Evolutionary conservation across 768 basidiomycete species (phyloP).

Genomic region (Tephrocybe sp.): DNA sequence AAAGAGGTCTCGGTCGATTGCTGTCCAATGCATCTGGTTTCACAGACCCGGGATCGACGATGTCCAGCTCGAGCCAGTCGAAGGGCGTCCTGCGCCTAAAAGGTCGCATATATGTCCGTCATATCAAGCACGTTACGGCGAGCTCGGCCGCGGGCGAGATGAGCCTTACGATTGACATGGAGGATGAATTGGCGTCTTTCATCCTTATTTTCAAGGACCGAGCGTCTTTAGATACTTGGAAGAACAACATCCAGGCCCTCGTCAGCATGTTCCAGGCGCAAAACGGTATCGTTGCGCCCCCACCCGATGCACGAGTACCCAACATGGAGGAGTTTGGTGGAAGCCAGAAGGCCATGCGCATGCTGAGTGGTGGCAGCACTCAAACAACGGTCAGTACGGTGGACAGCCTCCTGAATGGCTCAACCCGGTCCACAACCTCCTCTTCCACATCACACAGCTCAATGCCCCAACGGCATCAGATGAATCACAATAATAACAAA

Average conservation of each 20-base stretch:
- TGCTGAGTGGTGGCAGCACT: conserved; percentile 73
- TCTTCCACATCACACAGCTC: conserved; percentile 75
- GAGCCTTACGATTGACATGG: conserved; percentile 97
- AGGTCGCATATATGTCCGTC: conserved; percentile 93
- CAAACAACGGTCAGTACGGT: conserved; percentile 62
- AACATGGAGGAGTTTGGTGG: conserved; percentile 80
- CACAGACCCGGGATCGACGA: conserved; percentile 49
- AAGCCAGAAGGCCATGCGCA: conserved; percentile 72
- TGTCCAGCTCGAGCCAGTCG: conserved; percentile 35
- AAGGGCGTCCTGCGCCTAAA: conserved; percentile 87
- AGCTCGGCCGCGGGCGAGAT: conserved; percentile 78
- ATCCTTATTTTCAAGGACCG: conserved; percentile 95
- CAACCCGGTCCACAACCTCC: conserved; percentile 67
- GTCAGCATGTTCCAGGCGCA: conserved; percentile 70
- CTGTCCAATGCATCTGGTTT: conserved; percentile 63
- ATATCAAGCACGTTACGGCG: conserved; percentile 88
- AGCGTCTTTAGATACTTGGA: conserved; percentile 88
- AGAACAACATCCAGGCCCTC: conserved; percentile 74
- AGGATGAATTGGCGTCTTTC: conserved; percentile 94
- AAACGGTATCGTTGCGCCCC: conserved; percentile 34
- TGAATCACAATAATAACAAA: conserved; percentile 40
- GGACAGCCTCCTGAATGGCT: conserved; percentile 68
- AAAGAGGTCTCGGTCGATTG: conserved; percentile 74
- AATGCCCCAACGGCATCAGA: conserved; percentile 34
- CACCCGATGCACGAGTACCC: conserved; percentile 39